Evolutionary conservation across 106 monocot species (phyloP), one percentile per base, ranked within the genome.

Genomic region (Ottelia alismoides): DNA sequence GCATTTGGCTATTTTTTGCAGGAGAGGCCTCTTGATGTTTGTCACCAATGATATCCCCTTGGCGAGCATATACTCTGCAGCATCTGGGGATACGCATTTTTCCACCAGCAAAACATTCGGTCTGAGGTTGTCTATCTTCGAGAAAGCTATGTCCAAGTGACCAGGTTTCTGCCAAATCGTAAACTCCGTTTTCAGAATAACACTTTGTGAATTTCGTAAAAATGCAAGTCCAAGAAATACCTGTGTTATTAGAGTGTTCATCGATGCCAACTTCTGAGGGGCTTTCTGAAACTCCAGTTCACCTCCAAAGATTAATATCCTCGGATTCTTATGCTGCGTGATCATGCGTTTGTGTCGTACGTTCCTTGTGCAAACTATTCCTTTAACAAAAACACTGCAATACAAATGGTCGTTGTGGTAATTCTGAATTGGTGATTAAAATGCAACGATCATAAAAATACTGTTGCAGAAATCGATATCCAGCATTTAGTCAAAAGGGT

Each of bases 21-120:
- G 58, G 53, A 96, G 66, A 16, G 81, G 26, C 53, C 64, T 73
- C 76, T 89, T 89, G 7, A 96, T 72, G 70, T 96, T 96, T 58
- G 89, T 58, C 22, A 89, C 94, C 51, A 96, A 63, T 1, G 94
- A 96, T 70, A 96, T 89, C 57, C 82, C 94, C 55, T 96, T 96
- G 54, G 57, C 76, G 40, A 81, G 68, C 53, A 96, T 75, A 64
- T 77, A 78, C 30, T 89, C 71, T 61, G 82, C 81, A 45, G 83
- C 94, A 78, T 76, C 74, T 22, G 88, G 76, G 11, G 94, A 84
- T 11, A 81, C 94, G 57, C 75, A 89, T 76, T 89, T 96, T 55
- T 96, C 94, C 52, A 96, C 94, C 31, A 96, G 51, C 0, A 96
- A 69, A 12, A 96, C 81, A 64, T 89, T 81, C 60, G 94, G 88